Evolutionary conservation across 306 rosid species (phyloP).

Genomic region (Pyrus communis): DNA sequence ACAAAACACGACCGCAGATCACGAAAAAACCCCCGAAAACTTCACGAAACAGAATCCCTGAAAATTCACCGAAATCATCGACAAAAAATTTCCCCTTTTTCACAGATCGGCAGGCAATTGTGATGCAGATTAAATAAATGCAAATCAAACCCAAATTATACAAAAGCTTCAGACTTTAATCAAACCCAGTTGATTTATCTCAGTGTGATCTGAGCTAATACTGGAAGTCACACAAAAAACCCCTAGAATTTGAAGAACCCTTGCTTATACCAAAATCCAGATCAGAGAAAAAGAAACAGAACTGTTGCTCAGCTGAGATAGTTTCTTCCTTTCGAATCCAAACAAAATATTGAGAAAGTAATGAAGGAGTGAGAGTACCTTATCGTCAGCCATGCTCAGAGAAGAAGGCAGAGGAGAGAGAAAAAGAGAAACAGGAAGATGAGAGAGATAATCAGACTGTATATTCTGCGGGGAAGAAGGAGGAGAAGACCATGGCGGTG

Average conservation of each 20-base stretch:
- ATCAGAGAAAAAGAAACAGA: neutral
- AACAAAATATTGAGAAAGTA: neutral
- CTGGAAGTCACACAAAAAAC: neutral
- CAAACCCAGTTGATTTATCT: neutral
- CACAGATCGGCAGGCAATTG: neutral
- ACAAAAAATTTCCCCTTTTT: neutral
- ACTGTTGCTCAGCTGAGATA: neutral
- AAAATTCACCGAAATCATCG: neutral
- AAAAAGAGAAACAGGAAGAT: neutral
- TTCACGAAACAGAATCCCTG: neutral
- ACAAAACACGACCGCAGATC: neutral
- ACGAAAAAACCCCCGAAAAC: neutral
- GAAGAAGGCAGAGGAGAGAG: neutral
- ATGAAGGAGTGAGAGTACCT: conserved; percentile 37
- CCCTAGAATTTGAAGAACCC: neutral
- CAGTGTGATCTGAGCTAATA: neutral
- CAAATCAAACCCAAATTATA: neutral
- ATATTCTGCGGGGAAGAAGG: conserved; percentile 11
- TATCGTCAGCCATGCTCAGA: conserved; percentile 71
- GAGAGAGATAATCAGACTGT: neutral
- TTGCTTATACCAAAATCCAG: neutral
- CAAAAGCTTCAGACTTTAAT: neutral
- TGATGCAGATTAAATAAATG: neutral
- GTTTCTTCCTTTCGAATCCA: conserved; percentile 16
- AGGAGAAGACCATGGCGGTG: conserved; percentile 22